Conservation (phyloP, 2,329 filamentous ascomycete species). For the Exutisphaerella laricina region DNA sequence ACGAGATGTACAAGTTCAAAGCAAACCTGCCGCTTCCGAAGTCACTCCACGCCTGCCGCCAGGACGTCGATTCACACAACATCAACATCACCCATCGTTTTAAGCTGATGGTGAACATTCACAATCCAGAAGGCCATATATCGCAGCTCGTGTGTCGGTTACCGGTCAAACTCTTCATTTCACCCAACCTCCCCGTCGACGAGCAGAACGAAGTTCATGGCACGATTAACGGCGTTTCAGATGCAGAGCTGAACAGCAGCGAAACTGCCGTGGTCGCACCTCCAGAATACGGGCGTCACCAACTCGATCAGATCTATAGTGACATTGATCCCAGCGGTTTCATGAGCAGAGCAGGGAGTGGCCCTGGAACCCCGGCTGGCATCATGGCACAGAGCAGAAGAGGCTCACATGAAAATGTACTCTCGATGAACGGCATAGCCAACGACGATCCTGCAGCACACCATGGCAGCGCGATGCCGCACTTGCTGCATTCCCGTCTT, state of each 20-base stretch:
- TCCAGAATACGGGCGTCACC: constrained; percentile 87
- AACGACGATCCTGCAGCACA: constrained; percentile 42
- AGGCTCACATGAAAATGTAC: constrained; percentile 75
- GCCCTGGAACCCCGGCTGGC: constrained; percentile 61
- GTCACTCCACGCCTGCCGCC: constrained; percentile 74
- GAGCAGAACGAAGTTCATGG: constrained; percentile 72
- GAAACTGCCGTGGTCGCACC: constrained; percentile 65
- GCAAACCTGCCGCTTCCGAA: constrained; percentile 66
- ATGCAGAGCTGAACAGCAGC: constrained; percentile 45
- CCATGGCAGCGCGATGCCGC: constrained; percentile 48
- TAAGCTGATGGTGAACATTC: constrained; percentile 81
- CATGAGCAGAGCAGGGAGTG: constrained; percentile 47
- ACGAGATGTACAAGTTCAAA: constrained; percentile 57
- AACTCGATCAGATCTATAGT: constrained; percentile 84
- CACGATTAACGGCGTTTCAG: constrained; percentile 34
- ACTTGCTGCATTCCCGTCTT: constrained; percentile 65
- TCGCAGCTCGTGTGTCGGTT: constrained; percentile 90
- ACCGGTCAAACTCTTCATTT: constrained; percentile 90
- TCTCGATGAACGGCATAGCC: constrained; percentile 49
- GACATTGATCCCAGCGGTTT: constrained; percentile 78
- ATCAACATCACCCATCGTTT: constrained; percentile 93
- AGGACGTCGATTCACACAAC: constrained; percentile 80
- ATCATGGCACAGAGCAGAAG: constrained; percentile 65
- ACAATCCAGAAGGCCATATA: constrained; percentile 90
- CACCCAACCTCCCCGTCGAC: constrained; percentile 82